phyloP scores from a whole-genome alignment of 1,139 yeast genomes.

The Saccharomyces hybrid region DNA sequence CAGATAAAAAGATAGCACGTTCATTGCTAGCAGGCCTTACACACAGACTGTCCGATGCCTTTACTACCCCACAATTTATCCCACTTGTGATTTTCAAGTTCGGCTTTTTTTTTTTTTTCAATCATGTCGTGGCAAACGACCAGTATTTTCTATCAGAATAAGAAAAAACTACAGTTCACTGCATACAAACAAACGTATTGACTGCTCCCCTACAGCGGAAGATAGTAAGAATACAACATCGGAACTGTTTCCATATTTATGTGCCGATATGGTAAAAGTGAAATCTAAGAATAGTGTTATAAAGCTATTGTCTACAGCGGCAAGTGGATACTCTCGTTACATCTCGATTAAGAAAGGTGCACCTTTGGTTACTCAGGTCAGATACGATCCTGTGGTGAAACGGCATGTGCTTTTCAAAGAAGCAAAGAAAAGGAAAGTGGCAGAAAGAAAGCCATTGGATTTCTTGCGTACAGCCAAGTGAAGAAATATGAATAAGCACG shows the following conservation, averaged over 20 bases:
- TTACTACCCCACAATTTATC: neutral
- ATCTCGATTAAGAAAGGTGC: constrained; percentile 76
- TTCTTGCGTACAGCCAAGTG: constrained; percentile 45
- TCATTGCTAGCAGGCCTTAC: neutral
- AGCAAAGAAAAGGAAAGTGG: constrained; percentile 74
- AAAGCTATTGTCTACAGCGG: constrained; percentile 70
- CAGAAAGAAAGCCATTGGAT: constrained; percentile 54
- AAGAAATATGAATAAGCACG: neutral
- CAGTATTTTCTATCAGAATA: neutral
- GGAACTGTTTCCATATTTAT: neutral
- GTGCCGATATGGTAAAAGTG: constrained; percentile 31
- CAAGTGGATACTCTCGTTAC: constrained; percentile 79
- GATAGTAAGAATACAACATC: neutral
- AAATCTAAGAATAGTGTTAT: constrained; percentile 51
- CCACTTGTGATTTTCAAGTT: neutral
- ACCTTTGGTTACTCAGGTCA: constrained; percentile 67
- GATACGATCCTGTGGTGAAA: constrained; percentile 76
- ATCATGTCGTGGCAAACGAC: neutral
- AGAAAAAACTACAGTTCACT: neutral
- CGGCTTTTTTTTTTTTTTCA: neutral
- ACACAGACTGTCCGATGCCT: neutral
- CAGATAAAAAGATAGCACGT: neutral
- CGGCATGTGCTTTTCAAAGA: constrained; percentile 86
- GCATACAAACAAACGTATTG: neutral
- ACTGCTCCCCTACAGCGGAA: neutral